Evolutionary conservation across 163 green algal species (phyloP), one percentile per base, ranked within the genome.

Genomic region (Scenedesmus sp.): DNA sequence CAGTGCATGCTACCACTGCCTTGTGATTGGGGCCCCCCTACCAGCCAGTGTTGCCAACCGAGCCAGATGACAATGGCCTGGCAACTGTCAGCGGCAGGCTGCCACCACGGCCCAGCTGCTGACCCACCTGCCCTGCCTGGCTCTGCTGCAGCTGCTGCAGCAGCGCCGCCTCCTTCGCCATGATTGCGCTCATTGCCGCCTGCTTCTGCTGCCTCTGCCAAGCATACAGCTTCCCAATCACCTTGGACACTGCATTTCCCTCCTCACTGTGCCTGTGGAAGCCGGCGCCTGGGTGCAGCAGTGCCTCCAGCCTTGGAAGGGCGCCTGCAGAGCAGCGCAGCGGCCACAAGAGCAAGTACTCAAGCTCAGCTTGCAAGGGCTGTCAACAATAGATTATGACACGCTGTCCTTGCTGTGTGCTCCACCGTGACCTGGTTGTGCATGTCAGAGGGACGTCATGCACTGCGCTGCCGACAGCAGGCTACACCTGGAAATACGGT

Each of bases 121-220:
- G 66, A 3, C 66, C 66, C 16, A 76, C 66, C 66, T 76, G 66
- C 4, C 66, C 66, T 34, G 66, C 66, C 15, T 76, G 66, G 66
- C 66, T 34, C 66, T 70, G 62, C 62, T 70, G 8, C 10, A 70
- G 62, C 62, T 79, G 70, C 70, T 79, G 70, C 70, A 79, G 23
- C 70, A 52, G 23, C 7, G 23, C 70, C 23, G 23, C 23, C 70
- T 79, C 70, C 70, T 34, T 77, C 3, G 18, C 18, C 67, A 77
- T 77, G 18, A 52, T 79, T 52, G 70, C 20, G 46, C 20, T 46
- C 70, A 79, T 79, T 79, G 70, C 70, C 2, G 70, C 2, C 70
- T 52, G 70, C 70, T 79, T 79, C 70, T 79, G 70, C 70, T 79
- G 70, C 23, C 46, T 46, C 70, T 79, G 70, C 70, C 70, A 79